Conservation (phyloP, 164 flowering plant species). For the Pachysandra terminalis region DNA sequence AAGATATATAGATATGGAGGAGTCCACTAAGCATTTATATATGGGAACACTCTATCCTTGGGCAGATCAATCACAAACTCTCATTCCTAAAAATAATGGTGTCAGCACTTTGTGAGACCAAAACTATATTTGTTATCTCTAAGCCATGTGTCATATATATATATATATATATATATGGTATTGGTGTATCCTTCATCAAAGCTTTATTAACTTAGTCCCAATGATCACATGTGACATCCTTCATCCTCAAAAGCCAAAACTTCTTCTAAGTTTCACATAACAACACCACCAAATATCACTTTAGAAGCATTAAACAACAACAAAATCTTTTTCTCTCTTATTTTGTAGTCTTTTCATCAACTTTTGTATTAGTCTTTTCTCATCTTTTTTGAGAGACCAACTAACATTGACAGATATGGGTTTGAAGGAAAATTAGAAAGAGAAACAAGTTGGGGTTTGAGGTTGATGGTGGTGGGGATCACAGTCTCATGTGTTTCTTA, state of each 20-base stretch:
- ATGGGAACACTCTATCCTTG: no score
- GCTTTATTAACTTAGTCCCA: slow-evolving; percentile 16
- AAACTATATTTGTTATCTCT: slow-evolving; percentile 22
- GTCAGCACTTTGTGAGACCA: slow-evolving; percentile 46
- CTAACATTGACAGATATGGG: slow-evolving; percentile 22
- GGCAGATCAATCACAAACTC: slow-evolving; percentile 16
- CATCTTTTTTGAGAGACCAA: slow-evolving; percentile 2
- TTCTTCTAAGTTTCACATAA: slow-evolving; percentile 4
- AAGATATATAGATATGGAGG: no score
- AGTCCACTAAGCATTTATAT: no score
- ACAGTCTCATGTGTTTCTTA: slow-evolving; percentile 26
- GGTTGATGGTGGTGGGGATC: slow-evolving; percentile 15
- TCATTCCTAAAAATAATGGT: slow-evolving; percentile 29
- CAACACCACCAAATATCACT: slow-evolving; percentile 1
- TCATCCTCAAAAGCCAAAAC: slow-evolving; percentile 1
- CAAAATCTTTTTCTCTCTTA: neutral
- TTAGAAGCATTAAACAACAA: neutral
- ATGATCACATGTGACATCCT: slow-evolving; percentile 33
- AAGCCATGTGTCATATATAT: slow-evolving; percentile 25
- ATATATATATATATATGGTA: no score
- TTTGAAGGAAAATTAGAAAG: neutral
- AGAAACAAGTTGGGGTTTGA: neutral
- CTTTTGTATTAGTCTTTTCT: slow-evolving; percentile 1
- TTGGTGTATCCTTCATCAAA: neutral
- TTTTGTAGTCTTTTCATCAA: neutral